Evolutionary conservation across 106 monocot species (phyloP), one percentile per base, ranked within the genome.

Genomic region (Dendrobium huoshanense): DNA sequence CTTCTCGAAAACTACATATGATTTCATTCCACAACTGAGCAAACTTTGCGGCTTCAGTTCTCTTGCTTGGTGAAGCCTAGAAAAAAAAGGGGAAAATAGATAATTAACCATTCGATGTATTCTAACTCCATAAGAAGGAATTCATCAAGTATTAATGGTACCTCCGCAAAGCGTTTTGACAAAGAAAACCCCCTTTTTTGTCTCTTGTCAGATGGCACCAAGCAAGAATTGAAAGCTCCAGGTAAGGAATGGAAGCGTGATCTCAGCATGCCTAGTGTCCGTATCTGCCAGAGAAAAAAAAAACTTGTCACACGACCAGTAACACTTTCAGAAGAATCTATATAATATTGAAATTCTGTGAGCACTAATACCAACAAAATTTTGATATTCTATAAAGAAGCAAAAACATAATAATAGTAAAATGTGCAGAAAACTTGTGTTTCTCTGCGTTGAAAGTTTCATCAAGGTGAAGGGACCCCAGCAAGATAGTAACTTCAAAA

Each of bases 21-120:
- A 99, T 85, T 88, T 99, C 99, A 91, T 99, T 99, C 99, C 99
- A 99, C 61, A 99, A 78, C 79, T 99, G 99, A 85, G 95, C 90
- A 88, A 99, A 99, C 42, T 95, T 99, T 61, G 99, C 99, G 80
- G 93, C 93, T 76, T 99, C 95, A 74, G 87, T 93, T 88, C 95
- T 95, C 82, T 92, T 95, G 78, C 84, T 90, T 70, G 99, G 90
- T 65, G 95, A 88, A 85, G 77, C 95, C 98, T 98, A 85, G 65
- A 87, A 72, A 56, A 41, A 47, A 41, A 41, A 4, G n/a, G 20
- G 25, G 49, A 76, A 49, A 25, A 41, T 9, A 49, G 9, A 75
- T 45, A 45, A 16, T 73, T 24, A 48, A 24, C 25, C 19, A 19
- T 5, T 3, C 45, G 9, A 76, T 6, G 49, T 48, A 48, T 42